phyloP scores from a whole-genome alignment of 148 eudicot genomes.

The Rhododendron mucronatum region DNA sequence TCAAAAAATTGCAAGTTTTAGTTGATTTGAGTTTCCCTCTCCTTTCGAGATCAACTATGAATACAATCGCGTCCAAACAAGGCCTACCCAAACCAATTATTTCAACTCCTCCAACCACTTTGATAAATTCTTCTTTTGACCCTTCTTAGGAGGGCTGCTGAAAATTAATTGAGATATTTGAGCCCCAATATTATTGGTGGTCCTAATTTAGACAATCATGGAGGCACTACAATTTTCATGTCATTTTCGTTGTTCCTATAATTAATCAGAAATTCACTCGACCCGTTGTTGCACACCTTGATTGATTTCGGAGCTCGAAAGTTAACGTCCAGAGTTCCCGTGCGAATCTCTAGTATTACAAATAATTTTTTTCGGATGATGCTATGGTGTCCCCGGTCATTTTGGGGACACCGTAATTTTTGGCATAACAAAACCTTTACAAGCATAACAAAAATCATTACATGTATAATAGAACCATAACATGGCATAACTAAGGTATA shows the following conservation, averaged over 20 bases:
- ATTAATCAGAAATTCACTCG: background rate
- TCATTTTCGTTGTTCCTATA: background rate
- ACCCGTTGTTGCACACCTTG: background rate
- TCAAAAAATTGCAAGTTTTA: background rate
- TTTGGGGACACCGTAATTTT: no score
- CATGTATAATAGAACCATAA: no score
- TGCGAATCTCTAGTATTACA: background rate
- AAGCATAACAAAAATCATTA: no score
- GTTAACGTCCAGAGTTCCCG: background rate
- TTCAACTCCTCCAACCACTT: constrained; percentile 14
- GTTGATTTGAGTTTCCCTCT: background rate
- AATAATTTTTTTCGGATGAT: background rate
- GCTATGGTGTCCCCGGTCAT: no score
- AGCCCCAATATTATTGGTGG: constrained; percentile 10
- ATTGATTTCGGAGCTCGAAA: background rate
- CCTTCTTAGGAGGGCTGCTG: background rate
- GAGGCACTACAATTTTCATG: background rate
- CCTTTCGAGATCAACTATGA: background rate
- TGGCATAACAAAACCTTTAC: no score
- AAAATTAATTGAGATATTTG: background rate
- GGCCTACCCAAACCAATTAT: background rate
- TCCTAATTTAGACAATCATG: background rate
- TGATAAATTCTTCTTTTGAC: constrained; percentile 7
- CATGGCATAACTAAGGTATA: no score
- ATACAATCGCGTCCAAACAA: background rate